Conservation (phyloP, 345 rosid genomes). For the Jatropha curcas region DNA sequence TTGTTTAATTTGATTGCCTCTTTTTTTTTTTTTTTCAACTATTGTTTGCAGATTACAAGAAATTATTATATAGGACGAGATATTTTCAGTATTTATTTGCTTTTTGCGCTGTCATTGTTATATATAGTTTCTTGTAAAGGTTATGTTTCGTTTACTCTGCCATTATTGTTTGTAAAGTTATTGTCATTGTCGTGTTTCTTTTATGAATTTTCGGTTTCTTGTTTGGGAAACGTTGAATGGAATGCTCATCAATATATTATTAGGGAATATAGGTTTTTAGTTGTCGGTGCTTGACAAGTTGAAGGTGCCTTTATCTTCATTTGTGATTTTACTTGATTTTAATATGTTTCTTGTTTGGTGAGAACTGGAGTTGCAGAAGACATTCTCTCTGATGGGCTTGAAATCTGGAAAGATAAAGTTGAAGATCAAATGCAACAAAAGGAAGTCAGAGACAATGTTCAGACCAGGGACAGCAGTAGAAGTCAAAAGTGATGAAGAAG, state of each 20-base stretch:
- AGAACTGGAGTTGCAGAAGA: slow-evolving; percentile 26
- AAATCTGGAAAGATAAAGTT: slow-evolving; percentile 22
- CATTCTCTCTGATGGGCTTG: slow-evolving; percentile 8
- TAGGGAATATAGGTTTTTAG: neutral
- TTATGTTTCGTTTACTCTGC: neutral
- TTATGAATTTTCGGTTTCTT: neutral
- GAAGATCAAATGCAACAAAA: slow-evolving; percentile 30
- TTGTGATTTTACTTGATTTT: neutral
- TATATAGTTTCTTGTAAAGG: neutral
- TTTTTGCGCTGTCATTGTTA: neutral
- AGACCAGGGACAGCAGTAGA: slow-evolving; percentile 15
- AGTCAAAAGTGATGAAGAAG: slow-evolving; percentile 26
- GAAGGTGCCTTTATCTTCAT: neutral
- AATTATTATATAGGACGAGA: neutral
- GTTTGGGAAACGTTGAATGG: neutral
- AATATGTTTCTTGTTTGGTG: neutral
- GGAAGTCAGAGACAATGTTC: slow-evolving; percentile 17
- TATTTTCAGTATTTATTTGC: neutral
- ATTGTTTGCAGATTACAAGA: neutral
- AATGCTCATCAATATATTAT: neutral
- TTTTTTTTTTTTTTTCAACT: neutral
- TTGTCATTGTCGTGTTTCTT: no score
- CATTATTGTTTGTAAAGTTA: no score
- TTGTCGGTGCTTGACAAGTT: neutral
- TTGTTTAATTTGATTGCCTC: neutral